A percentile compares a stretch with the other conserved stretches of the same genome.
Evolutionary conservation across 371 early-diverging fungal species (phyloP).

Genomic region (Astathelohania contejeani): DNA sequence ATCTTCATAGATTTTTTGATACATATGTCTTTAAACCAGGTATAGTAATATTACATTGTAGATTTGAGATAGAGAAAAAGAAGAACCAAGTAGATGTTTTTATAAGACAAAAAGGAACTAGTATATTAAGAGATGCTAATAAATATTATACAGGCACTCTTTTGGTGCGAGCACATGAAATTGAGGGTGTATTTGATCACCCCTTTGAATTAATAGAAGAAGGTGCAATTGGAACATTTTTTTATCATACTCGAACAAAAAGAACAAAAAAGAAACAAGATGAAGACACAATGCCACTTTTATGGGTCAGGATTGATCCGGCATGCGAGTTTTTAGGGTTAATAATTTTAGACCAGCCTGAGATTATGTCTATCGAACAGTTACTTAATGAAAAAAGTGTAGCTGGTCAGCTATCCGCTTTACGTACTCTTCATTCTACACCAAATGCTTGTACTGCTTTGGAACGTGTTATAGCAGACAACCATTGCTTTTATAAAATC

Average conservation of each 20-base stretch:
- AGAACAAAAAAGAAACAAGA: slow-evolving; percentile 42
- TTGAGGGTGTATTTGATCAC: slow-evolving; percentile 50
- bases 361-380: slow-evolving; percentile 51
- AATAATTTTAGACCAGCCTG: slow-evolving; percentile 43
- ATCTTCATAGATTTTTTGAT: slow-evolving; percentile 46
- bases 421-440: slow-evolving; percentile 15
- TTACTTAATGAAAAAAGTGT: slow-evolving; percentile 50
- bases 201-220: slow-evolving; percentile 13
- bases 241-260: slow-evolving; percentile 42
- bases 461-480: slow-evolving; percentile 44
- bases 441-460: slow-evolving; percentile 32
- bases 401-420: slow-evolving; percentile 48
- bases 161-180: slow-evolving; percentile 41
- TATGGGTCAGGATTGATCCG: slow-evolving; percentile 50
- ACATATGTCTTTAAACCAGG: slow-evolving; percentile 48
- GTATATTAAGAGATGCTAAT: slow-evolving; percentile 33
- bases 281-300: slow-evolving; percentile 39
- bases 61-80: slow-evolving; percentile 42
- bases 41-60: slow-evolving; percentile 31
- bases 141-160: slow-evolving; percentile 24
- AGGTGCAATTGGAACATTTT: slow-evolving; percentile 28
- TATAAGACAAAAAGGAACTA: slow-evolving; percentile 36
- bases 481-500: slow-evolving; percentile 44
- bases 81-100: slow-evolving; percentile 36
- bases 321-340: slow-evolving; percentile 38